Evolutionary conservation across 2,329 filamentous ascomycete genomes (phyloP).

Genomic region (Cladosporium velox): DNA sequence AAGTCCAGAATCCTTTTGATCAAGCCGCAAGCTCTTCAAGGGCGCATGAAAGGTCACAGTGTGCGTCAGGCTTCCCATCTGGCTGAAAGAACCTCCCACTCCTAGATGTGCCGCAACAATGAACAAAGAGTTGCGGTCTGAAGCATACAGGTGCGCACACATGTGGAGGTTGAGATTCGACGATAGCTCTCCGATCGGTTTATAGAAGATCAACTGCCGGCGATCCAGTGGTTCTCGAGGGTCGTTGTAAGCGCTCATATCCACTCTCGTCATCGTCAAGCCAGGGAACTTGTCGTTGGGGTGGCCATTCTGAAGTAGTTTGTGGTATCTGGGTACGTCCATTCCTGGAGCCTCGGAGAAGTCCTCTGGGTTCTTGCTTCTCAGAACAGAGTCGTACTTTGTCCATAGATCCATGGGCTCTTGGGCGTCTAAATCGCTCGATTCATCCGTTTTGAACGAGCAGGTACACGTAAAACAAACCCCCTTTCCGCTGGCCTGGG

Average conservation of each 20-base stretch:
- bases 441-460: slow-evolving; percentile 54
- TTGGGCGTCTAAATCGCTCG: slow-evolving; percentile 38
- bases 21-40: slow-evolving; percentile 44
- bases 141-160: slow-evolving; percentile 59
- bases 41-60: slow-evolving; percentile 52
- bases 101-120: slow-evolving; percentile 54
- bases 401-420: slow-evolving; percentile 39
- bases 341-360: slow-evolving; percentile 40
- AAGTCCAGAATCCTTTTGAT: not conserved
- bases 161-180: slow-evolving; percentile 56
- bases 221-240: slow-evolving; percentile 40
- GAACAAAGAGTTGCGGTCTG: slow-evolving; percentile 58
- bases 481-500: slow-evolving; percentile 47
- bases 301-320: slow-evolving; percentile 38
- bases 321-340: slow-evolving; percentile 41
- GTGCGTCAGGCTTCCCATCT: slow-evolving; percentile 52
- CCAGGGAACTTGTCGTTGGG: slow-evolving; percentile 46
- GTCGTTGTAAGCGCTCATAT: slow-evolving; percentile 54
- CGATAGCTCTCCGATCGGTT: slow-evolving; percentile 43
- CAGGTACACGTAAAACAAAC: slow-evolving; percentile 55
- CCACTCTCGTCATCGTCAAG: slow-evolving; percentile 53
- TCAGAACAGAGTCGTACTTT: slow-evolving; percentile 39
- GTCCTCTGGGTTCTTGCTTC: slow-evolving; percentile 36
- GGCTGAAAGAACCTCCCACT: slow-evolving; percentile 41
- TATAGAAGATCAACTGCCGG: slow-evolving; percentile 49